phyloP scores from a whole-genome alignment of 2,329 filamentous ascomycete species.

The Thielaviopsis euricoi region DNA sequence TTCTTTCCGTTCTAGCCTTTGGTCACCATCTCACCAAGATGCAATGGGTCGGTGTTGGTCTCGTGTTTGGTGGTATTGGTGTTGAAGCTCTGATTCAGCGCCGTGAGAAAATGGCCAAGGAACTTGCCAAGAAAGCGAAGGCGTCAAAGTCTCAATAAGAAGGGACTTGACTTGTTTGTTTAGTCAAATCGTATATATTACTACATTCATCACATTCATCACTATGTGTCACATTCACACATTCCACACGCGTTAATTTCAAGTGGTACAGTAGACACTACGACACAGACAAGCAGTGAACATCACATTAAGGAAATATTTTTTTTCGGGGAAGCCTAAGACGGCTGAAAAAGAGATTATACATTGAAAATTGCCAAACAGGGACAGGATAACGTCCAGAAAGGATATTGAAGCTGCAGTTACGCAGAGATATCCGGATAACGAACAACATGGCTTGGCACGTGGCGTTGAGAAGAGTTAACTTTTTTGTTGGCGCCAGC shows the following conservation, averaged over 20 bases:
- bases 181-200: neutral
- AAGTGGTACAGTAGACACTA: too few species aligned
- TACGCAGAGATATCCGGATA: neutral
- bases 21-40: constrained; percentile 73
- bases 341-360: neutral
- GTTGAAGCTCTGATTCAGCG: constrained; percentile 72
- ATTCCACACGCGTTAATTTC: too few species aligned
- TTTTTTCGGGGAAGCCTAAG: neutral
- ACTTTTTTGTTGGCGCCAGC: neutral
- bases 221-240: neutral
- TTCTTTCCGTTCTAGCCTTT: constrained; percentile 86
- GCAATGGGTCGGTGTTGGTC: constrained; percentile 81
- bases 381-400: neutral
- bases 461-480: neutral
- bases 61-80: constrained; percentile 92
- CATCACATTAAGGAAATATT: neutral
- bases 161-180: neutral
- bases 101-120: constrained; percentile 70
- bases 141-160: constrained; percentile 16
- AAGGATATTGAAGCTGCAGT: neutral
- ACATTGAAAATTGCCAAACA: neutral
- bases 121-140: constrained; percentile 36
- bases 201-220: too few species aligned
- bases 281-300: too few species aligned
- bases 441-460: neutral